These are phyloP conservation scores for Zasmidium cellare DNA, from an alignment of 2,329 filamentous ascomycete species.

Conservation along the genomic window DNA sequence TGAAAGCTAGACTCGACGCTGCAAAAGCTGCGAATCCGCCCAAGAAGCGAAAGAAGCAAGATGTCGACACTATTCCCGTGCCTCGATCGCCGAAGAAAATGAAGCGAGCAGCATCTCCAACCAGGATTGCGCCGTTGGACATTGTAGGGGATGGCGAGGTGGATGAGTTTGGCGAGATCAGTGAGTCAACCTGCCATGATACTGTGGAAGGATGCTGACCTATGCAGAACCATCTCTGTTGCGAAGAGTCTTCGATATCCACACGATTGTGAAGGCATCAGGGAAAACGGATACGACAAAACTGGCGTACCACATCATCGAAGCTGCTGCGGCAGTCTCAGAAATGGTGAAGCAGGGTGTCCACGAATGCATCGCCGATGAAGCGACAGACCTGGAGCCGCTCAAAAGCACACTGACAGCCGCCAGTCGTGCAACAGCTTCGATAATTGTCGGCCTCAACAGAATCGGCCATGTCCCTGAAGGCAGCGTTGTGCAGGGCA, in stretches of 20 bases:
- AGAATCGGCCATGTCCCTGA: slow-evolving; percentile 20
- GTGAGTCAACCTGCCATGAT: slow-evolving; percentile 11
- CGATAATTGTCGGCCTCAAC: slow-evolving; percentile 25
- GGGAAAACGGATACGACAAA: slow-evolving; percentile 16
- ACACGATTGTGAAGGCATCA: slow-evolving; percentile 25
- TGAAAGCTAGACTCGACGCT: slow-evolving; percentile 24
- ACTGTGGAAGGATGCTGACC: slow-evolving; percentile 7
- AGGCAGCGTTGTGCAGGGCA: slow-evolving; percentile 18
- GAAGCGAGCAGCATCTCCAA: slow-evolving; percentile 18
- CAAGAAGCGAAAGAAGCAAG: slow-evolving; percentile 32
- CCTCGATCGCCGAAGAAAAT: slow-evolving; percentile 26
- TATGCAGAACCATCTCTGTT: slow-evolving; percentile 27
- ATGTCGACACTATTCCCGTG: slow-evolving; percentile 26
- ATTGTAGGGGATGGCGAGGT: slow-evolving; percentile 15
- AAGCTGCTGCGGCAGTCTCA: slow-evolving; percentile 23
- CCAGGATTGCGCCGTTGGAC: neutral
- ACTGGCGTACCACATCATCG: slow-evolving; percentile 30
- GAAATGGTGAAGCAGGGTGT: slow-evolving; percentile 24
- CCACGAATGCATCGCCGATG: slow-evolving; percentile 3
- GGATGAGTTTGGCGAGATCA: slow-evolving; percentile 22
- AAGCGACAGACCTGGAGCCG: slow-evolving; percentile 5
- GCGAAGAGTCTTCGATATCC: slow-evolving; percentile 29
- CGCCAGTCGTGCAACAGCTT: slow-evolving; percentile 21
- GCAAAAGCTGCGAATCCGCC: slow-evolving; percentile 10
- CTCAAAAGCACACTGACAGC: slow-evolving; percentile 23